Percentiles rank a stretch among this genome's conserved stretches.
Evolutionary conservation across 1,139 yeast genomes (phyloP).

Genomic region (Taphrina sp.): DNA sequence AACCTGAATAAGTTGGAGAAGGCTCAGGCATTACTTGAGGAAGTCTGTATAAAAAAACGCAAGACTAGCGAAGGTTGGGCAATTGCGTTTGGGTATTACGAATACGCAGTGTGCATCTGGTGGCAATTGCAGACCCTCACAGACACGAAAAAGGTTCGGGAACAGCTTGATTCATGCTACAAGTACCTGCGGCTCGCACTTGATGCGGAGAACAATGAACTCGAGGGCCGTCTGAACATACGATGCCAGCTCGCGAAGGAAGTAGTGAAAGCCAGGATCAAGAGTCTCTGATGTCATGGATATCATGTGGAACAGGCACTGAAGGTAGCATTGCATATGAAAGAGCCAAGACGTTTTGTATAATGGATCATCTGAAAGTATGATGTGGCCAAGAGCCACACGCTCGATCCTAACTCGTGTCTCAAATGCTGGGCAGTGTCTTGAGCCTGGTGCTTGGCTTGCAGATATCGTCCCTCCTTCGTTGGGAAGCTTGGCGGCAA

Average conservation of each 20-base stretch:
- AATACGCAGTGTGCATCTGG: slow-evolving; percentile 30
- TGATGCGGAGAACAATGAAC: slow-evolving; percentile 31
- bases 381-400: too few species aligned
- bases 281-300: too few species aligned
- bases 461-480: too few species aligned
- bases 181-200: slow-evolving; percentile 27
- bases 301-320: too few species aligned
- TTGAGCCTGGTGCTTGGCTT: too few species aligned
- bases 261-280: slow-evolving; percentile 28
- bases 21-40: slow-evolving; percentile 12
- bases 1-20: slow-evolving; percentile 13
- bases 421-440: too few species aligned
- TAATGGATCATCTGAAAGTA: too few species aligned
- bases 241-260: slow-evolving; percentile 33
- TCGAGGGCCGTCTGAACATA: slow-evolving; percentile 33
- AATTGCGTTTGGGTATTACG: slow-evolving; percentile 32
- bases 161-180: slow-evolving; percentile 28
- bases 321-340: too few species aligned
- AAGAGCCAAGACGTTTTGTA: too few species aligned
- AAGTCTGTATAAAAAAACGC: slow-evolving; percentile 7
- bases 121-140: slow-evolving; percentile 16
- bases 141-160: not conserved
- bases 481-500: too few species aligned
- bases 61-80: slow-evolving; percentile 32
- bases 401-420: too few species aligned